A percentile compares a stretch with the other conserved stretches of the same genome.
Conservation (phyloP, 2,329 filamentous ascomycete species). For the Phyllosticta citribraziliensis region DNA sequence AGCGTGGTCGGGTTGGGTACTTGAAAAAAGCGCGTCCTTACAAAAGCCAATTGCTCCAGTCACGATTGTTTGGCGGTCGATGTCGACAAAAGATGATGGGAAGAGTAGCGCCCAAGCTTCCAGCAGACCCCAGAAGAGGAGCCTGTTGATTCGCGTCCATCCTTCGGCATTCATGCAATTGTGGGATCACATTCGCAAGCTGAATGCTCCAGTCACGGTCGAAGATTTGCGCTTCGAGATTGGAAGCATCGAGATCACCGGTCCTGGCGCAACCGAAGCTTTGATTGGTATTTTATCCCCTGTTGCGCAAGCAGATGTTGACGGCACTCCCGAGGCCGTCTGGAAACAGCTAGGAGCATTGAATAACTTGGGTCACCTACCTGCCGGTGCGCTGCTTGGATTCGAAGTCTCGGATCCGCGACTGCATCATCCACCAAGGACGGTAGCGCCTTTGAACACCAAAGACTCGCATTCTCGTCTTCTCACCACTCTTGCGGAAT, state of each 20-base stretch:
- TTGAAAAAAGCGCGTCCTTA: constrained; percentile 43
- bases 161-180: constrained; percentile 67
- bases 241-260: constrained; percentile 59
- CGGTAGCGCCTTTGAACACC: constrained; percentile 24
- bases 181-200: constrained; percentile 52
- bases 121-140: constrained; percentile 29
- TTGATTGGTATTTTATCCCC: constrained; percentile 59
- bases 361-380: constrained; percentile 51
- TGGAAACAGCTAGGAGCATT: constrained; percentile 22
- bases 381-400: constrained; percentile 57
- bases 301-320: constrained; percentile 11
- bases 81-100: constrained; percentile 10
- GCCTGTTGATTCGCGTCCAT: constrained; percentile 65
- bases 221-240: constrained; percentile 64
- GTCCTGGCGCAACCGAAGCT: constrained; percentile 70
- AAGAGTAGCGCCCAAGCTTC: constrained; percentile 13
- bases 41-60: constrained; percentile 58
- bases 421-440: constrained; percentile 63
- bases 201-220: constrained; percentile 50
- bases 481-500: constrained; percentile 52
- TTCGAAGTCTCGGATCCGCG: constrained; percentile 74
- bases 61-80: constrained; percentile 58
- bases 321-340: constrained; percentile 25
- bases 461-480: constrained; percentile 30
- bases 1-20: constrained; percentile 47